Evolutionary conservation across 805 yeast species (phyloP).

Genomic region (Saturnispora serradocipensis): DNA sequence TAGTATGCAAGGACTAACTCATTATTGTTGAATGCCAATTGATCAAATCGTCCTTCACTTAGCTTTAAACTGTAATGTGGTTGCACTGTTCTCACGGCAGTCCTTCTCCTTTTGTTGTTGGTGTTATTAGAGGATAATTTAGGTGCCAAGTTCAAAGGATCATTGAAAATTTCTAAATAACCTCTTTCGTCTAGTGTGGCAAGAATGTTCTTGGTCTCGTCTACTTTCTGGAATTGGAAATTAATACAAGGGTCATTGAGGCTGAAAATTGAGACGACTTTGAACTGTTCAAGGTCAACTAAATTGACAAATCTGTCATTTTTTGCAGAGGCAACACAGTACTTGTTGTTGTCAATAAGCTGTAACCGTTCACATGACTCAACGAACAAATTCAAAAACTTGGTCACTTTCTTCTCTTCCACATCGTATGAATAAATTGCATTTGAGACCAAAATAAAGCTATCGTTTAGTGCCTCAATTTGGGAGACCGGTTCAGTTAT

Average conservation of each 20-base stretch:
- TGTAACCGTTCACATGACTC: conserved; percentile 9
- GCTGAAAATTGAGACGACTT: conserved; percentile 52
- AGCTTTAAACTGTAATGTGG: conserved; percentile 37
- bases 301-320: conserved; percentile 78
- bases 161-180: conserved; percentile 55
- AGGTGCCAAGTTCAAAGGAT: conserved; percentile 32
- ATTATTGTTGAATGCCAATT: conserved; percentile 23
- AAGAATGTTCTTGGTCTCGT: conserved; percentile 28
- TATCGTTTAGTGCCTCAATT: neutral
- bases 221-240: conserved; percentile 27
- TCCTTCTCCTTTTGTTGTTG: conserved; percentile 11
- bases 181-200: conserved; percentile 70
- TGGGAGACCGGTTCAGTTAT: conserved; percentile 10
- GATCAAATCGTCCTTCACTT: conserved; percentile 23
- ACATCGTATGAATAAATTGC: conserved; percentile 12
- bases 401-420: conserved; percentile 5
- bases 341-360: conserved; percentile 1
- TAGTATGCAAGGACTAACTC: conserved; percentile 46
- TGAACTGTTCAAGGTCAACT: conserved; percentile 39
- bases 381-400: conserved; percentile 13
- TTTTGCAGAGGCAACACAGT: conserved; percentile 40
- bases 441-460: conserved; percentile 9
- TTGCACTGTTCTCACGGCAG: conserved; percentile 43
- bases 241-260: conserved; percentile 52
- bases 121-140: conserved; percentile 4